Conservation (phyloP, 495 filamentous ascomycete species). For the Hyaloscypha hepaticicola region DNA sequence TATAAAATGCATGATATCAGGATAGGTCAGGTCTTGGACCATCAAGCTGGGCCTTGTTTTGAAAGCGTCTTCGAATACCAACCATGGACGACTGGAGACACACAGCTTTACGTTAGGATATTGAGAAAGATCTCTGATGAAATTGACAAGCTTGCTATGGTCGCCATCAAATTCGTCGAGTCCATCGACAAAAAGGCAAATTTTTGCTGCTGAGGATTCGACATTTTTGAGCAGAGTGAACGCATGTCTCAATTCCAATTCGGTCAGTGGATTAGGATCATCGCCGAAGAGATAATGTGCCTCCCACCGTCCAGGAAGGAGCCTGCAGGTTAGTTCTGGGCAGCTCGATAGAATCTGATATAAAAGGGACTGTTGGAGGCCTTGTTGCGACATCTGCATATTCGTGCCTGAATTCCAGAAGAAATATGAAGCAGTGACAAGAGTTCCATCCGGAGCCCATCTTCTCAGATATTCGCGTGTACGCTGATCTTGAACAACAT, state of each 20-base stretch:
- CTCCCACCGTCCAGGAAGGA: not conserved
- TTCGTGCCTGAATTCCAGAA: not conserved
- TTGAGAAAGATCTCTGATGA: not conserved
- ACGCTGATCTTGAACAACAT: not conserved
- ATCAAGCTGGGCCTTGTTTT: slow-evolving; percentile 30
- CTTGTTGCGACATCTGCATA: not conserved
- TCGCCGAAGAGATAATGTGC: not conserved
- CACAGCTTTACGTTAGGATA: not conserved
- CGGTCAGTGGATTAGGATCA: not conserved
- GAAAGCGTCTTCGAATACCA: slow-evolving; percentile 33
- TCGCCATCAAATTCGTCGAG: slow-evolving; percentile 1
- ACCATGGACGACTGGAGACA: slow-evolving; percentile 26
- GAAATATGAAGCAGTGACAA: not conserved
- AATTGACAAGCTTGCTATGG: not conserved
- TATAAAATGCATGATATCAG: slow-evolving; percentile 35
- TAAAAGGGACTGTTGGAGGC: not conserved
- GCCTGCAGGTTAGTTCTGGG: not conserved
- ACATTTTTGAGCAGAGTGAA: not conserved
- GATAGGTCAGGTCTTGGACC: slow-evolving; percentile 35
- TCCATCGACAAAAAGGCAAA: not conserved
- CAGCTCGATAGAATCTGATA: not conserved
- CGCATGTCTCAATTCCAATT: not conserved
- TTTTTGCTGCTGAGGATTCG: not conserved
- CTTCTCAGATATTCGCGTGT: not conserved
- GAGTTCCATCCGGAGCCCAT: not conserved